Base-by-base conservation (phyloP, 306 rosid species). In the Carpinus viminea region DNA sequence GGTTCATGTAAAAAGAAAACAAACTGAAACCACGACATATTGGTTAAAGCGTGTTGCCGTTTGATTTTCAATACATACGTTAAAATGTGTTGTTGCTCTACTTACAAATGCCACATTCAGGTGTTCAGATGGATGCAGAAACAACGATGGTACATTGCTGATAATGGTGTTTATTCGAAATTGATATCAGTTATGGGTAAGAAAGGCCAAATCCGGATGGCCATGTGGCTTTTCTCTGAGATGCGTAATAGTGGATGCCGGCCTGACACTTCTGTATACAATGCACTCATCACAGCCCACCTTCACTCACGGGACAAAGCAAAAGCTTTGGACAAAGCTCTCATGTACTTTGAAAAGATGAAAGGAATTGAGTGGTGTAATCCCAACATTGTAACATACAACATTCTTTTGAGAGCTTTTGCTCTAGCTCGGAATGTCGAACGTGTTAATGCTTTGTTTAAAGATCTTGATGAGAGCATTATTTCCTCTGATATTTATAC, bases 61-160 rank as follows among this genome's bases (percentile, higher is more conserved):
- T 36, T 76, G 36, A 57, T 72, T 65, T 79, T 12, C 10, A 55
- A 57, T 13, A 38, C 50, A 41, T 68, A 28, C 68, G 70, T 68
- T 61, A 41, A 70, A 64, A 69, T 77, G 69, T 53, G 72, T 51
- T 73, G 51, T 50, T 74, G 45, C 65, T 84, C 80, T 68, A 64
- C 83, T 73, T 69, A 74, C 75, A 80, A 74, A 68, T 79, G 76
- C 72, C 81, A 66, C 56, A 51, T 86, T 81, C 93, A 93, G 99
- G 98, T 90, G 59, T 95, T 95, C 87, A 90, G 98, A 88, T 95
- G 99, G 97, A 95, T 95, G 99, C 98, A 93, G 85, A 93, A 83
- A 77, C 99, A 95, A 62, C 84, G 97, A 0, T 95, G 99, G 99
- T 95, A 95, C 78, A 76, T 90, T 54, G 96, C 97, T 47, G 99